These are phyloP conservation scores for Voacanga thouarsii DNA, from an alignment of 257 asterid species.

Conservation along the genomic window DNA sequence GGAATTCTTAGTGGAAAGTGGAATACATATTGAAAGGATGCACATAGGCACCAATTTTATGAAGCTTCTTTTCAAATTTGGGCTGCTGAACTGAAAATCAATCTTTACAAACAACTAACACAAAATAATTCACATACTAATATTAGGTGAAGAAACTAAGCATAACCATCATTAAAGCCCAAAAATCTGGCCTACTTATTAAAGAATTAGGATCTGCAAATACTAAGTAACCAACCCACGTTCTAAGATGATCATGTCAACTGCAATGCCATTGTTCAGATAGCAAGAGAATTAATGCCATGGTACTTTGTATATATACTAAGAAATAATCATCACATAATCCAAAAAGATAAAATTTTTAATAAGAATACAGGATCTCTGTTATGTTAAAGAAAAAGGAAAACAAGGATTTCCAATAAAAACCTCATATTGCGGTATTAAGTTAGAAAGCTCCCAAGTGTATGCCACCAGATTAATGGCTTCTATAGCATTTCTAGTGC, in stretches of 20 bases:
- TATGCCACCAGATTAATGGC: conserved; percentile 94
- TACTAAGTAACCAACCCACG: background rate
- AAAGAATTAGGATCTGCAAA: background rate
- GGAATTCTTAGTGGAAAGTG: background rate
- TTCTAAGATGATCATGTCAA: background rate
- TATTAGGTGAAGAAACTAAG: background rate
- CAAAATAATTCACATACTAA: too few species aligned
- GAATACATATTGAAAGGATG: too few species aligned
- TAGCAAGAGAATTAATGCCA: background rate
- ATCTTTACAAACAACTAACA: too few species aligned
- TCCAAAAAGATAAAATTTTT: background rate
- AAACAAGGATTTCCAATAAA: background rate
- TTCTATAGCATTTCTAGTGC: conserved; percentile 94
- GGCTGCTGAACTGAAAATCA: too few species aligned
- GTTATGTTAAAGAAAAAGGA: background rate
- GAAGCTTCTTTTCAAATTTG: too few species aligned
- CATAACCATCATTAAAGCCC: background rate
- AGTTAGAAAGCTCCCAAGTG: conserved; percentile 81
- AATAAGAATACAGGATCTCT: background rate
- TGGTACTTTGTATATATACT: background rate
- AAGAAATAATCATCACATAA: background rate
- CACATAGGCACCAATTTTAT: too few species aligned
- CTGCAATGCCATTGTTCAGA: background rate
- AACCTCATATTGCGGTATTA: conserved; percentile 90
- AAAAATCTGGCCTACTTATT: background rate